A percentile compares a stretch with the other conserved stretches of the same genome.
These are phyloP conservation scores for Kernera saxatilis DNA, from an alignment of 345 rosid species.

Conservation along the genomic window DNA sequence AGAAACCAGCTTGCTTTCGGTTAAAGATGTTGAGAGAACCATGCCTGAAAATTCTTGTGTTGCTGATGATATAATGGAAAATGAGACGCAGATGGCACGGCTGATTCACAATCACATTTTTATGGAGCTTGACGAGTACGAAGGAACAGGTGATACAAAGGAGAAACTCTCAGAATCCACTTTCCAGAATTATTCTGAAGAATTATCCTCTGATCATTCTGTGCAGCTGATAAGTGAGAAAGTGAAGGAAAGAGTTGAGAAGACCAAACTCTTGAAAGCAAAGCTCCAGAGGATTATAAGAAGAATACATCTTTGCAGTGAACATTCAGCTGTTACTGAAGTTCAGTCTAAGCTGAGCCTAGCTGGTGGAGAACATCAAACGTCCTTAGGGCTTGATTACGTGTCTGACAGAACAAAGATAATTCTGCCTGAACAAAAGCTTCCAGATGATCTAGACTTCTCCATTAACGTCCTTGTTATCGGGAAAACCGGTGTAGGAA, in stretches of 20 bases:
- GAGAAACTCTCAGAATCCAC: conserved; percentile 29
- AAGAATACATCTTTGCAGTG: conserved; percentile 38
- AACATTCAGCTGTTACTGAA: conserved; percentile 42
- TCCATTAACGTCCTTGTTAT: conserved; percentile 60
- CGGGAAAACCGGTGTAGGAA: conserved; percentile 85
- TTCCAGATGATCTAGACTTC: conserved; percentile 39
- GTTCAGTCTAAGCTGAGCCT: conserved; percentile 34
- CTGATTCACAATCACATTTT: conserved; percentile 8
- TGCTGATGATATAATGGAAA: neutral
- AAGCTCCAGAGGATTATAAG: conserved; percentile 56
- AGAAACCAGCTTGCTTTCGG: conserved; percentile 5
- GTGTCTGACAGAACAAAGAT: conserved; percentile 35
- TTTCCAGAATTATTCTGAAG: neutral
- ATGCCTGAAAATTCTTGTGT: neutral
- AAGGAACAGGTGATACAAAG: conserved; percentile 8
- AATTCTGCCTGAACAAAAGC: conserved; percentile 39
- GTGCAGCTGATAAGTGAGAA: conserved; percentile 31
- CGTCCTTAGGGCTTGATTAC: conserved; percentile 27
- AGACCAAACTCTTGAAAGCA: conserved; percentile 41
- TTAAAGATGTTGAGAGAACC: conserved; percentile 4
- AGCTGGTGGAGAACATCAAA: conserved; percentile 21
- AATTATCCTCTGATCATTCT: neutral
- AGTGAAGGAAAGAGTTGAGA: conserved; percentile 45
- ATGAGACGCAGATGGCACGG: neutral
- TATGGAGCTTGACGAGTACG: conserved; percentile 17